A percentile compares a stretch with the other conserved stretches of the same genome.
These are phyloP conservation scores for Papiliotrema terrestris DNA, from an alignment of 1,284 basidiomycete species.

Conservation along the genomic window DNA sequence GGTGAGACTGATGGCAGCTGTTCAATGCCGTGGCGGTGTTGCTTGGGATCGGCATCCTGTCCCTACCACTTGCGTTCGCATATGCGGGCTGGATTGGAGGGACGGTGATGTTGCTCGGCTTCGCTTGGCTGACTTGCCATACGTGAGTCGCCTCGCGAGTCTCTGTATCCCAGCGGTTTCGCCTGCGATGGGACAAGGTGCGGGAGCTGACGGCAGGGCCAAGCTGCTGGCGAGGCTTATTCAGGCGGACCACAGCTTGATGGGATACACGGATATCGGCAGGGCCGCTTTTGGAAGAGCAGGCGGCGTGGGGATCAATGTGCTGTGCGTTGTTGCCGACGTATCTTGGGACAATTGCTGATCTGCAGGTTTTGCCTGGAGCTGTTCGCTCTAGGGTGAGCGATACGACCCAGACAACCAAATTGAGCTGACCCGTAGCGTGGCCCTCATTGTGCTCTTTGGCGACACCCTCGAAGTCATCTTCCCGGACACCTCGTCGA, in stretches of 20 bases:
- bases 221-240: conserved; percentile 79
- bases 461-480: conserved; percentile 77
- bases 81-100: conserved; percentile 83
- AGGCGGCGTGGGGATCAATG: conserved; percentile 52
- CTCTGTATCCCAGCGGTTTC: too few relatives aligned
- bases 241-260: conserved; percentile 62
- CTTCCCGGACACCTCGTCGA: conserved; percentile 62
- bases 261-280: conserved; percentile 85
- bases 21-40: conserved; percentile 86
- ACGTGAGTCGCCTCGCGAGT: conserved; percentile 65
- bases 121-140: conserved; percentile 77
- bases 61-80: conserved; percentile 81
- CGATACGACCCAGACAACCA: not conserved
- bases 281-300: conserved; percentile 76
- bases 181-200: too few relatives aligned
- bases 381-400: conserved; percentile 59
- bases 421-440: conserved; percentile 51
- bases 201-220: conserved; percentile 59
- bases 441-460: conserved; percentile 78
- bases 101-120: conserved; percentile 67
- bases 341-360: not conserved
- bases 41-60: conserved; percentile 83
- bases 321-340: conserved; percentile 26
- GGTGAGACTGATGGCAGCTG: conserved; percentile 53
- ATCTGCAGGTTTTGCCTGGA: conserved; percentile 67